A percentile compares a stretch with the other conserved stretches of the same genome.
These are phyloP conservation scores for Pistacia vera DNA, from an alignment of 345 rosid genomes.

Conservation along the genomic window DNA sequence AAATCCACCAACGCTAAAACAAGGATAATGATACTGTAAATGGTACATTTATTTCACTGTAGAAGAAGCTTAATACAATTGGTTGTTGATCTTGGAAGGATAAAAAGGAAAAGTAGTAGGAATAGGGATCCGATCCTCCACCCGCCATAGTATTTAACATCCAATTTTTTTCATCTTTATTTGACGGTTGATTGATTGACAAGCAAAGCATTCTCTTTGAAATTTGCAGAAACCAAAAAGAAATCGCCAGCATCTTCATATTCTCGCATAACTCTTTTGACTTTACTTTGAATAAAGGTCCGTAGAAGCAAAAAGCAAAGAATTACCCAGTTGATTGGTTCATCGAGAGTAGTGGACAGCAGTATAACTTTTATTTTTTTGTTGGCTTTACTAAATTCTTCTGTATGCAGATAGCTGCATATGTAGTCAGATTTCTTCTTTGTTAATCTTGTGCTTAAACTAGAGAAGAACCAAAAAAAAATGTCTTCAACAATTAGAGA, in stretches of 20 bases:
- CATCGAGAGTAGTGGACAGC: background rate
- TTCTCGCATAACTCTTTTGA: conserved; percentile 17
- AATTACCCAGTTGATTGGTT: conserved; percentile 12
- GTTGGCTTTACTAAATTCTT: background rate
- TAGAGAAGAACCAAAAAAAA: background rate
- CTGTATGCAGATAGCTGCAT: no score
- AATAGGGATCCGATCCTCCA: conserved; percentile 30
- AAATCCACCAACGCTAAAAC: no score
- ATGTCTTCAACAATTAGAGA: conserved; percentile 34
- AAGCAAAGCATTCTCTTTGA: conserved; percentile 36
- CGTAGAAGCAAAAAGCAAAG: conserved; percentile 3
- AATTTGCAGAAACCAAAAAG: conserved; percentile 18
- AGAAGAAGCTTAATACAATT: conserved; percentile 5
- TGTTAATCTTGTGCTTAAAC: background rate
- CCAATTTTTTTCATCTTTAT: background rate
- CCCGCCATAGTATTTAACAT: background rate
- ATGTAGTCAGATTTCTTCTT: no score
- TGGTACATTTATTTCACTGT: background rate
- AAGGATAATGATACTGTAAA: no score
- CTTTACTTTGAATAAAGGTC: conserved; percentile 26
- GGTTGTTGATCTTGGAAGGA: conserved; percentile 7
- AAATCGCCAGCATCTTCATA: conserved; percentile 29
- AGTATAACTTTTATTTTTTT: background rate
- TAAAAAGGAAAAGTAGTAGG: conserved; percentile 16
- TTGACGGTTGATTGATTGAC: conserved; percentile 26